Conservation (phyloP, 164 flowering plant species). For the Nymphaea colorata region DNA sequence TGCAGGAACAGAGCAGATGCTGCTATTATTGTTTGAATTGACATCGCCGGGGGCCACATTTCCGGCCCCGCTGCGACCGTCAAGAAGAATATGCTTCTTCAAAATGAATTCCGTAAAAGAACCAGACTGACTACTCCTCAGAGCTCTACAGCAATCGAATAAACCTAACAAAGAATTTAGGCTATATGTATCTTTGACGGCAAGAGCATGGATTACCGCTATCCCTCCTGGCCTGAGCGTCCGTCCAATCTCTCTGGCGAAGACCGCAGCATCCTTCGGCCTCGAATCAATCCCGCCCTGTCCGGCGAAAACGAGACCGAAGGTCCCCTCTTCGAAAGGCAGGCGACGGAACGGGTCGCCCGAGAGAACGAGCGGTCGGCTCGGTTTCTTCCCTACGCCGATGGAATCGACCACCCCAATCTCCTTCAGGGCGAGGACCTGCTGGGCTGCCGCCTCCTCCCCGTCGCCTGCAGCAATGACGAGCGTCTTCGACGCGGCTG, state of each 20-base stretch:
- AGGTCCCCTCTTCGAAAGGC: conserved; percentile 43
- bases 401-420: conserved; percentile 60
- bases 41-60: background rate
- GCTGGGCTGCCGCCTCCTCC: conserved; percentile 10
- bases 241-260: conserved; percentile 54
- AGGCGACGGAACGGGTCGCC: conserved; percentile 15
- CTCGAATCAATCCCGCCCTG: conserved; percentile 34
- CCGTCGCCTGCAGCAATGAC: conserved; percentile 18
- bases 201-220: conserved; percentile 51
- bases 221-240: conserved; percentile 82
- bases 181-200: conserved; percentile 64
- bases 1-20: conserved; percentile 43
- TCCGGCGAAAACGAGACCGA: conserved; percentile 77
- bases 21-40: background rate
- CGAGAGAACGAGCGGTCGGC: conserved; percentile 45
- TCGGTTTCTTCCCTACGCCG: conserved; percentile 50
- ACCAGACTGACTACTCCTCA: background rate
- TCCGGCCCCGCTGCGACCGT: conserved; percentile 8
- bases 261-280: conserved; percentile 9
- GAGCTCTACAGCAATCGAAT: conserved; percentile 52
- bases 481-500: conserved; percentile 40
- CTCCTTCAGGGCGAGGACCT: conserved; percentile 63
- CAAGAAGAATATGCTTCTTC: conserved; percentile 56
- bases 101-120: background rate
- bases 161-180: conserved; percentile 54